Evolutionary conservation across 2,329 filamentous ascomycete genomes (phyloP).

Genomic region (Bipolaris zeicola): DNA sequence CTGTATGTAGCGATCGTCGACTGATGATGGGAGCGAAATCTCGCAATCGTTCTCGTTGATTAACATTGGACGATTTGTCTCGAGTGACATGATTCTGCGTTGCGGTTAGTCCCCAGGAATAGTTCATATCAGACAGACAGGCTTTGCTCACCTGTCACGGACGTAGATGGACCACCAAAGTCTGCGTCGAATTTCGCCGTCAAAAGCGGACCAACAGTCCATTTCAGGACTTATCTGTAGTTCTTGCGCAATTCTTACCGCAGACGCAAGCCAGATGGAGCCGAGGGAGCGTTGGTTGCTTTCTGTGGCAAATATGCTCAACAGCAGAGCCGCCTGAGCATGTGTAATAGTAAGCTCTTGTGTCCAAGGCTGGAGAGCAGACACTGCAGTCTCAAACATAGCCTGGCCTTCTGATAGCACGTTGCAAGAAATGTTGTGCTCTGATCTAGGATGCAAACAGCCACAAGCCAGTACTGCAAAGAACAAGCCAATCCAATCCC

Average conservation of each 20-base stretch:
- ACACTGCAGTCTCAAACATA: constrained; percentile 73
- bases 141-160: constrained; percentile 70
- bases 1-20: constrained; percentile 79
- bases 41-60: constrained; percentile 92
- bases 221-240: constrained; percentile 79
- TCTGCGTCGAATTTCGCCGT: constrained; percentile 82
- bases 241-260: constrained; percentile 81
- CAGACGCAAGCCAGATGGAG: constrained; percentile 82
- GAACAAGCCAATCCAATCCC: constrained; percentile 78
- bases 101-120: constrained; percentile 28
- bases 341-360: constrained; percentile 78
- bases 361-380: constrained; percentile 78
- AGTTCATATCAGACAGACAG: background rate
- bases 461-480: constrained; percentile 85
- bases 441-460: constrained; percentile 69
- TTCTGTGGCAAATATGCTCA: constrained; percentile 81
- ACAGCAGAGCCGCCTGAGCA: constrained; percentile 72
- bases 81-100: constrained; percentile 72
- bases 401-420: constrained; percentile 62
- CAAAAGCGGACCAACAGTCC: constrained; percentile 73
- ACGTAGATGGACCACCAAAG: constrained; percentile 96
- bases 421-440: constrained; percentile 60
- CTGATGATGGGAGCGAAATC: constrained; percentile 74
- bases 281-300: constrained; percentile 84
- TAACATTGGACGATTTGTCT: constrained; percentile 77